A percentile compares a stretch with the other conserved stretches of the same genome.
phyloP scores from a whole-genome alignment of 345 rosid genomes.

The Ailanthus altissimus region DNA sequence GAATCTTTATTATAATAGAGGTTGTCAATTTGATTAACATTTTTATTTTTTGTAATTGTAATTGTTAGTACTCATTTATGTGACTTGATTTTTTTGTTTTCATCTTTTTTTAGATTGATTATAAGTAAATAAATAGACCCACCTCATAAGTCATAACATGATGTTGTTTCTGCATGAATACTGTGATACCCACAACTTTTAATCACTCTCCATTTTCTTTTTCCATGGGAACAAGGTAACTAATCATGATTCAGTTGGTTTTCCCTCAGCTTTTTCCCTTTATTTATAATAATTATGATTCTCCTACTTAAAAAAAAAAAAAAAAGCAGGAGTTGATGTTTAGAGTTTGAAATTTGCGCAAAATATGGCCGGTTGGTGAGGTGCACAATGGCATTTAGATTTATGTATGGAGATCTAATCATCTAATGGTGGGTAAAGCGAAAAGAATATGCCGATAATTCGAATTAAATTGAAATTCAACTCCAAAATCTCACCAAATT shows the following conservation, averaged over 20 bases:
- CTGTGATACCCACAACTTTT: slow-evolving; percentile 31
- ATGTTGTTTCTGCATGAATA: slow-evolving; percentile 36
- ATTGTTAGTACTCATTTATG: too few relatives aligned
- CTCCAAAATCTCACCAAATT: not conserved
- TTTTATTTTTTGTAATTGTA: too few relatives aligned
- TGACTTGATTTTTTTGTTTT: not conserved
- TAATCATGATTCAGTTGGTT: slow-evolving; percentile 7
- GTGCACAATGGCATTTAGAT: not conserved
- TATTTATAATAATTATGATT: slow-evolving; percentile 4
- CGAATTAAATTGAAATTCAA: not conserved
- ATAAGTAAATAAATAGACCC: not conserved
- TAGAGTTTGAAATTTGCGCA: slow-evolving; percentile 26
- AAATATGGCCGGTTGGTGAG: not conserved
- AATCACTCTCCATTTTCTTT: slow-evolving; percentile 30
- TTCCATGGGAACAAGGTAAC: slow-evolving; percentile 33
- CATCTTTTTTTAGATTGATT: not conserved
- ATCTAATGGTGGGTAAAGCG: not conserved
- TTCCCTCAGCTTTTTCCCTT: not conserved
- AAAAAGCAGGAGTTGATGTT: slow-evolving; percentile 12
- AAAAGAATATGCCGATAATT: not conserved
- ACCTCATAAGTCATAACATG: slow-evolving; percentile 21
- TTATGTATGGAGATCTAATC: not conserved
- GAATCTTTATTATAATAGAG: too few relatives aligned
- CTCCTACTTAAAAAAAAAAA: too few relatives aligned
- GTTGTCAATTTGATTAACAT: too few relatives aligned